Percentiles rank a stretch among this genome's conserved stretches.
Evolutionary conservation across 1,284 basidiomycete genomes (phyloP).

Genomic region (Cutaneotrichosporon sp.): DNA sequence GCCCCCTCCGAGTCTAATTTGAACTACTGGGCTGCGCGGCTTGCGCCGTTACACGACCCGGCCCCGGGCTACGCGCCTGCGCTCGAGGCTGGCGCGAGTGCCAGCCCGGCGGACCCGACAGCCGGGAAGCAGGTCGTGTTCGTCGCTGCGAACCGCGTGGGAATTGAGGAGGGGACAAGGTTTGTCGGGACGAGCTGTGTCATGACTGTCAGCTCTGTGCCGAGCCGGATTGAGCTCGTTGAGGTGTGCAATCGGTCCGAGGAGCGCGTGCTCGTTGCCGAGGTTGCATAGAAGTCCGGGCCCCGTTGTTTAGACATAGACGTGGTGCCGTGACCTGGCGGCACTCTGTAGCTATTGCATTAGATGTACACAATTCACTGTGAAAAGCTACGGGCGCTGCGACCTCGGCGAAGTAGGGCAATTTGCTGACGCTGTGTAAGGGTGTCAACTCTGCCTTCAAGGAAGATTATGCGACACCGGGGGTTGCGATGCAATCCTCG

Average conservation of each 20-base stretch:
- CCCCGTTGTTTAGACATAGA: no score
- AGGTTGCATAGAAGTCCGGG: slow-evolving; percentile 24
- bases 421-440: no score
- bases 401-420: no score
- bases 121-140: slow-evolving; percentile 44
- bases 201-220: slow-evolving; percentile 41
- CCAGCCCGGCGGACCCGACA: not conserved
- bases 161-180: slow-evolving; percentile 46
- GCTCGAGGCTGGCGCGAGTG: not conserved
- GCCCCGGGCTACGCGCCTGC: slow-evolving; percentile 34
- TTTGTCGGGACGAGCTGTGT: slow-evolving; percentile 51
- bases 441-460: no score
- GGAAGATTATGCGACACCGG: no score
- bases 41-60: slow-evolving; percentile 47
- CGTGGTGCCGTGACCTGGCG: no score
- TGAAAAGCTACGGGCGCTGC: no score
- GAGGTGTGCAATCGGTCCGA: slow-evolving; percentile 45
- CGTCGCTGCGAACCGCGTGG: slow-evolving; percentile 49
- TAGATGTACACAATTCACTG: no score
- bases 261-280: slow-evolving; percentile 45
- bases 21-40: slow-evolving; percentile 49
- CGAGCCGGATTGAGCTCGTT: slow-evolving; percentile 45
- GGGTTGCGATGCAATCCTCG: no score
- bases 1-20: slow-evolving; percentile 42
- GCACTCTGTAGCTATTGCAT: no score